Evolutionary conservation across 1,284 basidiomycete genomes (phyloP).

Genomic region (Ustilago hordei): DNA sequence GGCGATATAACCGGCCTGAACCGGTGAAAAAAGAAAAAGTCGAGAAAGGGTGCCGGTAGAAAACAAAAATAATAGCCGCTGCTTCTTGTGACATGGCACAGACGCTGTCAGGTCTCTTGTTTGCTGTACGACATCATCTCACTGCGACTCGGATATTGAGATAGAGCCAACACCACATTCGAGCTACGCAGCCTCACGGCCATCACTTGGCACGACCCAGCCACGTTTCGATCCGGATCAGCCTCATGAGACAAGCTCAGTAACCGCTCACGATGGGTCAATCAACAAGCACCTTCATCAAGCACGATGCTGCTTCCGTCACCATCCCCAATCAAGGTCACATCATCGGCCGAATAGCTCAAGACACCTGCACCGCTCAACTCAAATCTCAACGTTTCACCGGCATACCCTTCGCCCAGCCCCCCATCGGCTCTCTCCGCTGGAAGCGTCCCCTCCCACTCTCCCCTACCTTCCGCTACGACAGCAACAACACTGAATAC

Average conservation of each 20-base stretch:
- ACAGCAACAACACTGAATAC: conserved; percentile 29
- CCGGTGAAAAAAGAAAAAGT: conserved; percentile 16
- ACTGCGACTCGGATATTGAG: background rate
- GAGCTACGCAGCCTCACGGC: no score
- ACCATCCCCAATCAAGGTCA: conserved; percentile 31
- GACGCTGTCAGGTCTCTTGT: conserved; percentile 5
- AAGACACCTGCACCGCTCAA: conserved; percentile 21
- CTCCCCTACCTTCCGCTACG: conserved; percentile 26
- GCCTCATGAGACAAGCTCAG: background rate
- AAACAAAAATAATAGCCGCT: conserved; percentile 25
- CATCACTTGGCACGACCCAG: no score
- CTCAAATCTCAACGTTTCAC: conserved; percentile 43
- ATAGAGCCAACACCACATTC: no score
- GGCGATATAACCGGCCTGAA: conserved; percentile 28
- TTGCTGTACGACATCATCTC: background rate
- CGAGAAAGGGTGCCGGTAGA: conserved; percentile 3
- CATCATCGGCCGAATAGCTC: conserved; percentile 22
- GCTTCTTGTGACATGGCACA: conserved; percentile 34
- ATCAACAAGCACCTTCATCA: conserved; percentile 28
- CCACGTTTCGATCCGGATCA: background rate
- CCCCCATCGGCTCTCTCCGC: conserved; percentile 39
- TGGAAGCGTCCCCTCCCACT: conserved; percentile 45
- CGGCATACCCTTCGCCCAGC: conserved; percentile 50
- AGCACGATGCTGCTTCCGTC: conserved; percentile 22
- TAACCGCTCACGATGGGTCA: conserved; percentile 30